These are phyloP conservation scores for Candolleomyces aberdarensis DNA, from an alignment of 768 basidiomycete species.

Conservation along the genomic window DNA sequence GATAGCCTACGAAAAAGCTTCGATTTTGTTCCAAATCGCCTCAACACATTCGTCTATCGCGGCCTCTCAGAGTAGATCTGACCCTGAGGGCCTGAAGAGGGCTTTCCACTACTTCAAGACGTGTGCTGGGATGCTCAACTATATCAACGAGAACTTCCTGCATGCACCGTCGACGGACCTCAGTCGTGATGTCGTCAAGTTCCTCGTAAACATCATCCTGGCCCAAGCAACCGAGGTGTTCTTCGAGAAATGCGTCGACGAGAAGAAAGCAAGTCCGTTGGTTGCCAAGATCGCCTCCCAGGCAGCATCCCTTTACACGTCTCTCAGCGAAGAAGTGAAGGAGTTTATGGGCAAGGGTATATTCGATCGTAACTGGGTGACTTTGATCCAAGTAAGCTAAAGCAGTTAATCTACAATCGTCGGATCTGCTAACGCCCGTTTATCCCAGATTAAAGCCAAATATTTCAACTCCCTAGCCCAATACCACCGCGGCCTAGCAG, in stretches of 20 bases:
- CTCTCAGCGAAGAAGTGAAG: constrained; percentile 88
- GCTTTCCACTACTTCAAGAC: constrained; percentile 90
- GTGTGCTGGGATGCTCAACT: constrained; percentile 94
- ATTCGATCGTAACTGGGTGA: constrained; percentile 93
- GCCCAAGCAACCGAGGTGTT: constrained; percentile 97
- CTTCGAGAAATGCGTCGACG: constrained; percentile 90
- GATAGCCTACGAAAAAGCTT: constrained; percentile 97
- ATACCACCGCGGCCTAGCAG: constrained; percentile 81
- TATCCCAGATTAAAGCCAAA: constrained; percentile 80
- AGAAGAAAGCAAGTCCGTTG: constrained; percentile 81
- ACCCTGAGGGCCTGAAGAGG: constrained; percentile 90
- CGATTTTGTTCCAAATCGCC: constrained; percentile 94
- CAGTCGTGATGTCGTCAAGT: constrained; percentile 91
- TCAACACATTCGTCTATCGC: constrained; percentile 92
- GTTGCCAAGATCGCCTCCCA: constrained; percentile 84
- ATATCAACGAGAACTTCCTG: constrained; percentile 99
- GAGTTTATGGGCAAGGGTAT: constrained; percentile 97
- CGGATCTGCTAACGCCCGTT: neutral
- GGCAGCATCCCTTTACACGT: constrained; percentile 75
- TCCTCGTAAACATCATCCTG: constrained; percentile 81
- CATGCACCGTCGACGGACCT: constrained; percentile 97
- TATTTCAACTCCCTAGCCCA: constrained; percentile 84
- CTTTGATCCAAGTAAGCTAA: constrained; percentile 71
- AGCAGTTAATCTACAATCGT: neutral
- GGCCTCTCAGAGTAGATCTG: constrained; percentile 75